Base-by-base conservation (phyloP, 1,139 yeast genomes). In the Yamadazyma friedrichii region DNA sequence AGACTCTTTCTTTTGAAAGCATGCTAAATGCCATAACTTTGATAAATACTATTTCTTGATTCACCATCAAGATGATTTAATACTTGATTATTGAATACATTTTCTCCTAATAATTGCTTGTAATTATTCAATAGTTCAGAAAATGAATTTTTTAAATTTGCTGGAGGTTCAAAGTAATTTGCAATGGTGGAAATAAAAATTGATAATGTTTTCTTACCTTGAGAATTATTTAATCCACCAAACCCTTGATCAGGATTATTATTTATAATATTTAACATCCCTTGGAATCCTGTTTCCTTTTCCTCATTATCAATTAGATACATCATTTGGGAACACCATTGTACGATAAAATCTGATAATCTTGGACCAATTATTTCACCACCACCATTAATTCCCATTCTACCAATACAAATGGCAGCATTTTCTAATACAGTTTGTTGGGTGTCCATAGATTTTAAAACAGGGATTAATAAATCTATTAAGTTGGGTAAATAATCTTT, bases 401-500 rank as follows among this genome's bases (percentile, higher is more conserved):
- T 76, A n/a, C 98, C 98, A 43, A 93, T 68, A 33, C 98, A 85
- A 42, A 89, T 86, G n/a, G 96, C 95, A 1, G 91, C 82, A 60
- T 93, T 93, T 56, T 91, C 98, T 51, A 84, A 60, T 3, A 93
- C 87, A 0, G 88, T 75, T 33, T 71, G 72, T 45, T 77, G 81
- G 15, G 80, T 74, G 45, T 80, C 82, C 24, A 76, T 58, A 42
- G 81, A 67, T 45, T 76, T 70, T 40, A 91, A 65, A 16, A 88
- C 70, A 11, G 87, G 86, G 15, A 88, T 76, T 41, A 91, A 64
- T 17, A 84, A 64, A 33, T 75, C 74, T 40, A 86, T 71, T 46
- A 88, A 63, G 47, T 82, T 83, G 5, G 44, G 35, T 38, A 85
- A 61, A 56, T 78, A 86, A n/a, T 83, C 83, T 38, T 72, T 70